Percentiles rank a stretch among this genome's conserved stretches.
Conservation (phyloP, 192 early-diverging fungal species). For the Backusella mclennaniae region DNA sequence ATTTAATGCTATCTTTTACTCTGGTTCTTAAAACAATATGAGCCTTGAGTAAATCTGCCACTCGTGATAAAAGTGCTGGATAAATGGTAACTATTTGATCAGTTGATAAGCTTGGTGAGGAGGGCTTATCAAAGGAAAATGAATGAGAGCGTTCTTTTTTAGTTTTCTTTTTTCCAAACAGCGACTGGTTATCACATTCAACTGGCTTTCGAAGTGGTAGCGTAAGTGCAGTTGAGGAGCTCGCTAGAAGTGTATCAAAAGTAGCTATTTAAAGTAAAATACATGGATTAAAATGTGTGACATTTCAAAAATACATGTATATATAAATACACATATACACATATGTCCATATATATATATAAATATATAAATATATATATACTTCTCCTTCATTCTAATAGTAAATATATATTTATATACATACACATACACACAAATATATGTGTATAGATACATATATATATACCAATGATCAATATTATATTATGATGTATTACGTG, state of each 20-base stretch:
- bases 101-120: neutral
- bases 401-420: conserved; percentile 5
- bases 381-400: conserved; percentile 5
- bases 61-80: conserved; percentile 69
- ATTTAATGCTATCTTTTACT: conserved; percentile 77
- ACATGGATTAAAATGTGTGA: neutral
- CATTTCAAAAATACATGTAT: neutral
- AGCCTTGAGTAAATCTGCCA: conserved; percentile 63
- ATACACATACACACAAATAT: neutral
- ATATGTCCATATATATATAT: conserved; percentile 7
- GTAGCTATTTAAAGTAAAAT: conserved; percentile 1
- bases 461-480: neutral
- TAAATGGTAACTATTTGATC: conserved; percentile 45
- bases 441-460: neutral
- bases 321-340: neutral
- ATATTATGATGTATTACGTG: conserved; percentile 4
- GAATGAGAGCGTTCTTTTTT: conserved; percentile 4
- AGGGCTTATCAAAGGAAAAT: conserved; percentile 11
- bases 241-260: neutral
- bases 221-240: conserved; percentile 5
- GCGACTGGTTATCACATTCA: neutral
- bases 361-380: conserved; percentile 2
- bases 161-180: neutral
- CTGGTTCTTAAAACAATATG: conserved; percentile 59
- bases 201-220: conserved; percentile 1